Base-by-base conservation (phyloP, 2,329 filamentous ascomycete species). In the Alternaria tenuissima region DNA sequence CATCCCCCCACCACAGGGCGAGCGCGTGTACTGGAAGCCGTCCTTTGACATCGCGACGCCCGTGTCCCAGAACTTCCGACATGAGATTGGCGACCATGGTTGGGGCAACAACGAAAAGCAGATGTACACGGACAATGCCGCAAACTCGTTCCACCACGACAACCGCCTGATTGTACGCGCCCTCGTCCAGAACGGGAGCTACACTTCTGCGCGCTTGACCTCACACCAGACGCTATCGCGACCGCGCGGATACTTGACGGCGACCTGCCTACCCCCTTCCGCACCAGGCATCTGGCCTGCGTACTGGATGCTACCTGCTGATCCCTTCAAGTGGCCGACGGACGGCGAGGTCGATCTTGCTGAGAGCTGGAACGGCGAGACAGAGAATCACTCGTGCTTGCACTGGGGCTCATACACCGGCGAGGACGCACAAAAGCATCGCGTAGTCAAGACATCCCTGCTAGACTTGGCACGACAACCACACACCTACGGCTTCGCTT, bases 101-200 rank as follows among this genome's bases (percentile, higher is more conserved):
- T 88, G 86, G 86, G 86, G 86, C 22, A 88, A 88, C 69, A 83
- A 86, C 61, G 86, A 88, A 76, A 77, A 85, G 49, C 82, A 88
- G 74, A 83, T 85, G 76, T 88, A 88, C 71, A 84, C 84, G 6
- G 76, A 81, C 34, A 72, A 77, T 11, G 72, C 80, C 0, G 69
- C 78, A 5, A 88, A 88, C 67, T 82, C 82, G 22, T 88, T 88
- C 71, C 81, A 87, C 68, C 79, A 79, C 12, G 81, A 86, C 55
- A 79, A 81, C 26, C 81, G 82, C 56, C 79, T 88, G 0, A 80
- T 88, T 20, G 69, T 88, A 2, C 81, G 86, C 16, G 86, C 83
- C 6, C 71, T 88, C 11, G 80, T 81, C 12, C 69, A 78, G 42
- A 67, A 70, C 26, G 66, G 65, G 5, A 81, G 79, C 54, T 86